Evolutionary conservation across 352 stramenopile species (phyloP).

Genomic region (Phytopythium helicoides): DNA sequence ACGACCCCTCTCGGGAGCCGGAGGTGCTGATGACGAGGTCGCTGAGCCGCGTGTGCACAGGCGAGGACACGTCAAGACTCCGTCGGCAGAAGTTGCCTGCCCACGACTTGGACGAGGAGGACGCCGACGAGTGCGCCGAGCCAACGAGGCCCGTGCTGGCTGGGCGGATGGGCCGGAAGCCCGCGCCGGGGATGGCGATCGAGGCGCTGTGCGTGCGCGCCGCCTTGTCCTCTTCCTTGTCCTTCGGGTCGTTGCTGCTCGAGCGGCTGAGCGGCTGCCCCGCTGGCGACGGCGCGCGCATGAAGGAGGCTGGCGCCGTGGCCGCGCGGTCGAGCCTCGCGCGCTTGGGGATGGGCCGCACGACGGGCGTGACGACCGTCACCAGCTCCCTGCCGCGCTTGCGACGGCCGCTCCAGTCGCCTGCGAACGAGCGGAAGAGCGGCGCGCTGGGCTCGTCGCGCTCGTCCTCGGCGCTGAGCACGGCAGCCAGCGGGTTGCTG

Average conservation of each 20-base stretch:
- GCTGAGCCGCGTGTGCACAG: constrained; percentile 48
- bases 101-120: constrained; percentile 53
- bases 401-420: constrained; percentile 34
- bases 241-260: constrained; percentile 11
- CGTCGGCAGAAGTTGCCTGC: constrained; percentile 59
- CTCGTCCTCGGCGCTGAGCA: constrained; percentile 35
- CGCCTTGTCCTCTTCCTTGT: constrained; percentile 8
- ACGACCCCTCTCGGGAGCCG: constrained; percentile 40
- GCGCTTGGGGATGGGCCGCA: constrained; percentile 56
- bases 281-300: constrained; percentile 21
- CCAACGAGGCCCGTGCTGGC: constrained; percentile 19
- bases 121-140: constrained; percentile 29
- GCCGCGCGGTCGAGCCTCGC: constrained; percentile 29
- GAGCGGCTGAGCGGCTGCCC: constrained; percentile 6
- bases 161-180: constrained; percentile 27
- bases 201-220: constrained; percentile 22
- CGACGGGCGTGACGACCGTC: constrained; percentile 24
- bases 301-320: constrained; percentile 25
- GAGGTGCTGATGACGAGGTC: constrained; percentile 67
- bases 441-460: constrained; percentile 7
- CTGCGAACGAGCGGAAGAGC: constrained; percentile 8
- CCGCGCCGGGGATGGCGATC: constrained; percentile 50
- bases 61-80: constrained; percentile 69
- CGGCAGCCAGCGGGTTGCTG: constrained; percentile 38
- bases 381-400: constrained; percentile 59